Percentiles rank a stretch among this genome's conserved stretches.
These are phyloP conservation scores for Vitis hybrid DNA, from an alignment of 177 flowering plant genomes.

Conservation along the genomic window DNA sequence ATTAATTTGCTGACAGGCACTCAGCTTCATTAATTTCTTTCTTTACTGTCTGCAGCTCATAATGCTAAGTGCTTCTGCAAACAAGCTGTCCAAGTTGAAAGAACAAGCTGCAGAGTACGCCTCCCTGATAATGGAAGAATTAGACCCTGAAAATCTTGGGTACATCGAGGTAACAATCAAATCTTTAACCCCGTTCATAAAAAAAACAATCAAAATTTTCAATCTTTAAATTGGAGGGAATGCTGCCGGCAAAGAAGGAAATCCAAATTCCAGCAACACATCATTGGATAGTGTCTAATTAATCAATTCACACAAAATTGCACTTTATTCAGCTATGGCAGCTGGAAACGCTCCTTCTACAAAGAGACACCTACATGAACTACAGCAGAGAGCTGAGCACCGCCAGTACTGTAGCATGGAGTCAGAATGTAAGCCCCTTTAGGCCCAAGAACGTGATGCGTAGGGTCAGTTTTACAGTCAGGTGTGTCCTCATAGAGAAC, in stretches of 20 bases:
- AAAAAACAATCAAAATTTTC: too few species aligned
- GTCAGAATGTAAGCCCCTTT: conserved; percentile 42
- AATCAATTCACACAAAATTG: too few species aligned
- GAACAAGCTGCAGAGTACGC: conserved; percentile 93
- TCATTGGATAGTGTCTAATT: neutral
- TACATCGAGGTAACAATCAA: conserved; percentile 77
- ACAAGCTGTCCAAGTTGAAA: conserved; percentile 81
- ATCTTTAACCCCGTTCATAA: neutral
- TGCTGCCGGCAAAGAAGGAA: too few species aligned
- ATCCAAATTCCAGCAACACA: neutral
- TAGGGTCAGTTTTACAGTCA: conserved; percentile 25
- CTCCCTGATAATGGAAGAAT: conserved; percentile 91
- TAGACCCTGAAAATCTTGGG: conserved; percentile 87
- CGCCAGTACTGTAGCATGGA: conserved; percentile 55
- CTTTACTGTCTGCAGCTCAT: conserved; percentile 57
- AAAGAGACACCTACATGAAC: conserved; percentile 81
- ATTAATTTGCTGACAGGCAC: neutral
- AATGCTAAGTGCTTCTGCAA: conserved; percentile 95
- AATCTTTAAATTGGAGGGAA: too few species aligned
- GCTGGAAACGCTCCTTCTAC: conserved; percentile 78
- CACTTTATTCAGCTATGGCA: conserved; percentile 79
- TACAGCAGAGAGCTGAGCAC: conserved; percentile 76
- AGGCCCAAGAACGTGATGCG: conserved; percentile 35
- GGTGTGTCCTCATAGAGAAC: conserved; percentile 54
- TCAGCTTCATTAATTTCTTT: neutral